Evolutionary conservation across 2,329 filamentous ascomycete species (phyloP).

Genomic region (Alternaria hordeiaustralica): DNA sequence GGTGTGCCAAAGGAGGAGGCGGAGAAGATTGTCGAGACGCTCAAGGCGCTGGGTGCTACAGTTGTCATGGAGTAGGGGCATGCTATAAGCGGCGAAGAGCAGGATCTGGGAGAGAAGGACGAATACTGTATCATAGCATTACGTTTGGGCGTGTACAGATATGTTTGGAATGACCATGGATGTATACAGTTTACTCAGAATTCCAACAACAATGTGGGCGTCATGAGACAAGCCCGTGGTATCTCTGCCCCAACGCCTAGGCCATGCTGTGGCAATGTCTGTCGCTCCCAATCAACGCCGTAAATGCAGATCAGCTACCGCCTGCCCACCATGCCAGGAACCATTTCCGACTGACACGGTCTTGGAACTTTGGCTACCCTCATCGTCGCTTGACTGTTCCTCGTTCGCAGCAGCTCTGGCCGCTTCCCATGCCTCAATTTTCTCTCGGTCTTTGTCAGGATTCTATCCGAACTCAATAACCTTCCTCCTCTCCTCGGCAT

Average conservation of each 20-base stretch:
- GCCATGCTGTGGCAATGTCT: slow-evolving; percentile 20
- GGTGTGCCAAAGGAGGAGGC: slow-evolving; percentile 98
- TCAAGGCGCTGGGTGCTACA: slow-evolving; percentile 92
- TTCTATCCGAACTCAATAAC: slow-evolving; percentile 51
- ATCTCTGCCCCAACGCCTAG: slow-evolving; percentile 42
- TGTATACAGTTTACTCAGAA: slow-evolving; percentile 36
- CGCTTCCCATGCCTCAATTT: not conserved
- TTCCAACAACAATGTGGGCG: slow-evolving; percentile 24
- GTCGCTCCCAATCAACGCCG: slow-evolving; percentile 2
- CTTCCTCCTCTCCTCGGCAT: slow-evolving; percentile 63
- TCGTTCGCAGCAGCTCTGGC: not conserved
- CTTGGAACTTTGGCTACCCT: not conserved
- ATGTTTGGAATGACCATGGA: slow-evolving; percentile 40
- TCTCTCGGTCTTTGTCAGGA: not conserved
- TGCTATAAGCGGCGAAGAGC: not conserved
- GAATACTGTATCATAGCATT: slow-evolving; percentile 45
- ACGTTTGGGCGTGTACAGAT: slow-evolving; percentile 48
- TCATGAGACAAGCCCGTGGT: slow-evolving; percentile 27
- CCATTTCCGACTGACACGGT: not conserved
- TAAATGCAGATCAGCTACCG: slow-evolving; percentile 2
- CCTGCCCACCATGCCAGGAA: not conserved
- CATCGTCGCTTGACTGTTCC: not conserved
- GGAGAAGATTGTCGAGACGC: slow-evolving; percentile 94
- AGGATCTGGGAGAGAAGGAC: slow-evolving; percentile 5
- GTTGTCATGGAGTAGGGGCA: slow-evolving; percentile 82